Percentiles rank a stretch among this genome's conserved stretches.
phyloP scores from a whole-genome alignment of 108 stramenopile species.

The Epithemia pelagica region DNA sequence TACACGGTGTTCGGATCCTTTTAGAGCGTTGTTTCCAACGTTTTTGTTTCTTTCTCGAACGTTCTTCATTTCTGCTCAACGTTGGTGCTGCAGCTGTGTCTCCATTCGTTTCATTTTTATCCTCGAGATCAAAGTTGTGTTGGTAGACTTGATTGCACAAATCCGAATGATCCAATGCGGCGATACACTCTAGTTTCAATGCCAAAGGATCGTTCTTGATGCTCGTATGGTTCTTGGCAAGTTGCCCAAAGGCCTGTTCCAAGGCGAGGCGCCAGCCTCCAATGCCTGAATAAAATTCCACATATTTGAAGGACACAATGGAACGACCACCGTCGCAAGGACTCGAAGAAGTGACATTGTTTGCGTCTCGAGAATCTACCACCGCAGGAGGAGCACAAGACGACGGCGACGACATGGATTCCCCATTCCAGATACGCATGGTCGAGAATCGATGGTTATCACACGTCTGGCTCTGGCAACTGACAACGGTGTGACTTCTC shows the following conservation, averaged over 20 bases:
- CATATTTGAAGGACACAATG: no score
- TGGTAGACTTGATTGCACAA: conserved; percentile 53
- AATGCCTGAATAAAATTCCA: conserved; percentile 91
- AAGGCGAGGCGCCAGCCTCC: conserved; percentile 86
- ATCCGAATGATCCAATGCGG: conserved; percentile 76
- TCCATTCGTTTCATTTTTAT: background rate
- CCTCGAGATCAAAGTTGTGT: conserved; percentile 41
- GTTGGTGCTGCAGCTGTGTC: background rate
- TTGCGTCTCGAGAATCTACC: no score
- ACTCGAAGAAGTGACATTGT: background rate
- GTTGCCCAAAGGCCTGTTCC: conserved; percentile 47
- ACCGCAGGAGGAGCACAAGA: no score
- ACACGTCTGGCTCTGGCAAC: no score
- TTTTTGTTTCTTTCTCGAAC: conserved; percentile 12
- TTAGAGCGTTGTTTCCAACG: conserved; percentile 2
- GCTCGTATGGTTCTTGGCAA: background rate
- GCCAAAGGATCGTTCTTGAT: background rate
- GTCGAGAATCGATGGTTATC: no score
- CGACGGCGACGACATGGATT: no score
- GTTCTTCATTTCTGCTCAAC: background rate
- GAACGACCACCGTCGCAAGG: conserved; percentile 11
- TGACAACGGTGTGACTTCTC: no score
- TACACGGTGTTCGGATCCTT: background rate
- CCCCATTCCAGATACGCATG: no score
- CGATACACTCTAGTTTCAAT: conserved; percentile 28